phyloP scores from a whole-genome alignment of 2,329 filamentous ascomycete genomes.

The Nemania serpens region DNA sequence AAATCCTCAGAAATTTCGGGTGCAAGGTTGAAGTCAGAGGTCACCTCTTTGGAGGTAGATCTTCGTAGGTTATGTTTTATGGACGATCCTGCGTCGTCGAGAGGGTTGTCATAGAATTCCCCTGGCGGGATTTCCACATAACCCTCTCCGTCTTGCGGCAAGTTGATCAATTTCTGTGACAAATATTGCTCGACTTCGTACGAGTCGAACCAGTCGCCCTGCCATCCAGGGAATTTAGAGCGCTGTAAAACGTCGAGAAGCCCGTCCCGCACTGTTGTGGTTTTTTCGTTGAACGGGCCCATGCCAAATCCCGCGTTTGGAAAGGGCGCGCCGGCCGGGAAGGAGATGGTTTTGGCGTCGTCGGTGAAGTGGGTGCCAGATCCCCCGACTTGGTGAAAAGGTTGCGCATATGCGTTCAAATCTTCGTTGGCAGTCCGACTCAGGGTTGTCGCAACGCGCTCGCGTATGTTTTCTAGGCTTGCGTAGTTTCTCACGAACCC shows the following conservation, averaged over 20 bases:
- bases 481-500: slow-evolving; percentile 71
- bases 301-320: slow-evolving; percentile 45
- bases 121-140: slow-evolving; percentile 59
- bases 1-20: neutral
- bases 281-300: slow-evolving; percentile 53
- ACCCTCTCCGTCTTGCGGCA: slow-evolving; percentile 69
- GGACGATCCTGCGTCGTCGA: neutral
- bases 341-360: slow-evolving; percentile 34
- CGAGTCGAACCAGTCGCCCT: slow-evolving; percentile 77
- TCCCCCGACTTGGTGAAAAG: slow-evolving; percentile 69
- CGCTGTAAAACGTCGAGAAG: slow-evolving; percentile 53
- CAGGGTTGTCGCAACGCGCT: slow-evolving; percentile 45
- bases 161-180: slow-evolving; percentile 63
- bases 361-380: slow-evolving; percentile 67
- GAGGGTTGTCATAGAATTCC: slow-evolving; percentile 43
- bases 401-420: slow-evolving; percentile 62
- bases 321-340: slow-evolving; percentile 33
- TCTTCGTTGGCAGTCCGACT: slow-evolving; percentile 44
- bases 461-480: slow-evolving; percentile 52
- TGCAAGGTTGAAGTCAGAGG: slow-evolving; percentile 1
- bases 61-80: slow-evolving; percentile 2
- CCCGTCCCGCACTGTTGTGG: slow-evolving; percentile 48
- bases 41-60: neutral
- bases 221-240: slow-evolving; percentile 63
- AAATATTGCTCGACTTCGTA: slow-evolving; percentile 79